phyloP scores from a whole-genome alignment of 2,329 filamentous ascomycete genomes.

The Colletotrichum gloeosporioides region DNA sequence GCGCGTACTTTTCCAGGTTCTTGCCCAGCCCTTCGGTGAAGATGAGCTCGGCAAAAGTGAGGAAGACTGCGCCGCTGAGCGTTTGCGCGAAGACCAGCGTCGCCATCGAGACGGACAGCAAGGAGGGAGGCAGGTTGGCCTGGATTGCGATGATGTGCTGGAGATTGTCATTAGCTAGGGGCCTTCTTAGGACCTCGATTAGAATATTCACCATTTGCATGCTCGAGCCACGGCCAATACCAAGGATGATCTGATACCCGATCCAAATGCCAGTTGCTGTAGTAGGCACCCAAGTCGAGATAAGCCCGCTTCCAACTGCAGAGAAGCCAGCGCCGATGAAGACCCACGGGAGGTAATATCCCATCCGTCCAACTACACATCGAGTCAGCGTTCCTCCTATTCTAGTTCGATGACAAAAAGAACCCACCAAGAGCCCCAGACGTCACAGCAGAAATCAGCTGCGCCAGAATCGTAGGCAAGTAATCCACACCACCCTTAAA shows the following conservation, averaged over 20 bases:
- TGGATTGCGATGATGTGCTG: slow-evolving; percentile 33
- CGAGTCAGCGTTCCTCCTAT: background rate
- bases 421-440: slow-evolving; percentile 36
- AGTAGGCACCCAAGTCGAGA: slow-evolving; percentile 41
- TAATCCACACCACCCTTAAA: slow-evolving; percentile 42
- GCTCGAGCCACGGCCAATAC: slow-evolving; percentile 47
- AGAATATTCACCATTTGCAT: slow-evolving; percentile 45
- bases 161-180: background rate
- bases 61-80: slow-evolving; percentile 52
- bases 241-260: slow-evolving; percentile 53
- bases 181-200: no score
- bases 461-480: slow-evolving; percentile 43
- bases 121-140: slow-evolving; percentile 26
- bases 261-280: slow-evolving; percentile 44
- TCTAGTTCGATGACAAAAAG: background rate
- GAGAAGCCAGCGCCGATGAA: slow-evolving; percentile 42
- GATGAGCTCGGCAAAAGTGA: slow-evolving; percentile 35
- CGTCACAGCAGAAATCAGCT: slow-evolving; percentile 40
- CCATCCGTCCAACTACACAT: slow-evolving; percentile 30
- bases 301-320: slow-evolving; percentile 38
- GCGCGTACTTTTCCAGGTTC: slow-evolving; percentile 20
- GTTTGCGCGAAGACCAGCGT: slow-evolving; percentile 43
- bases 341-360: slow-evolving; percentile 23
- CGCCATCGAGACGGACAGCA: slow-evolving; percentile 31
- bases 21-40: background rate